These are phyloP conservation scores for Gaillardinia entomophila DNA, from an alignment of 805 yeast species.

Conservation along the genomic window DNA sequence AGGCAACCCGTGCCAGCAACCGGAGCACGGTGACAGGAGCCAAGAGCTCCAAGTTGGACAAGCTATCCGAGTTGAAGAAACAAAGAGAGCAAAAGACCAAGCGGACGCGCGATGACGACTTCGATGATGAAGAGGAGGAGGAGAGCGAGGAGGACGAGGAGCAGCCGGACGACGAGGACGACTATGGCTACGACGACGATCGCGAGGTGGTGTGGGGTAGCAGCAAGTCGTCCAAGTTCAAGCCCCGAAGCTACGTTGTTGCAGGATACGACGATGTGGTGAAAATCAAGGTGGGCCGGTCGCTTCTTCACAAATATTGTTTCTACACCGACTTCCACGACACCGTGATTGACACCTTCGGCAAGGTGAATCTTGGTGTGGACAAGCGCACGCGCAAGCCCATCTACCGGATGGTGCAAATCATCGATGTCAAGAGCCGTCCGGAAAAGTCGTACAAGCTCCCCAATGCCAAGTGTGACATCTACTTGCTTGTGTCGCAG, in stretches of 20 bases:
- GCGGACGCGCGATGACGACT: constrained; percentile 18
- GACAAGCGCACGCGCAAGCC: constrained; percentile 57
- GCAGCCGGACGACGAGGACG: constrained; percentile 28
- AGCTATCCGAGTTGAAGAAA: constrained; percentile 67
- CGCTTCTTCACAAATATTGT: constrained; percentile 66
- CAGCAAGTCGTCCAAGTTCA: constrained; percentile 14
- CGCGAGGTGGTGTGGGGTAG: constrained; percentile 31
- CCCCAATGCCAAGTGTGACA: constrained; percentile 39
- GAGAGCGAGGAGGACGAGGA: constrained; percentile 32
- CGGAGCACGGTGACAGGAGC: constrained; percentile 20
- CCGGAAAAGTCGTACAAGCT: constrained; percentile 39
- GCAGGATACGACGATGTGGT: constrained; percentile 65
- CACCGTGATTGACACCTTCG: constrained; percentile 67
- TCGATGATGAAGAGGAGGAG: constrained; percentile 17
- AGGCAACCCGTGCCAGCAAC: constrained; percentile 34
- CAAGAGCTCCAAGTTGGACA: constrained; percentile 40
- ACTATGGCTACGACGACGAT: constrained; percentile 24
- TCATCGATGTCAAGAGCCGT: constrained; percentile 53
- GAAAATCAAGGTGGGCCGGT: constrained; percentile 69
- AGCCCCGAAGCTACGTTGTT: constrained; percentile 25
- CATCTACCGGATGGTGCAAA: constrained; percentile 77
- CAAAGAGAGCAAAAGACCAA: constrained; percentile 64
- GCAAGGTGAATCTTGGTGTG: constrained; percentile 75
- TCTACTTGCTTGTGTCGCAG: constrained; percentile 69
- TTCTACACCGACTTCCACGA: constrained; percentile 78